A percentile compares a stretch with the other conserved stretches of the same genome.
These are phyloP conservation scores for Lasiodiplodia citricola DNA, from an alignment of 2,329 filamentous ascomycete genomes.

Conservation along the genomic window DNA sequence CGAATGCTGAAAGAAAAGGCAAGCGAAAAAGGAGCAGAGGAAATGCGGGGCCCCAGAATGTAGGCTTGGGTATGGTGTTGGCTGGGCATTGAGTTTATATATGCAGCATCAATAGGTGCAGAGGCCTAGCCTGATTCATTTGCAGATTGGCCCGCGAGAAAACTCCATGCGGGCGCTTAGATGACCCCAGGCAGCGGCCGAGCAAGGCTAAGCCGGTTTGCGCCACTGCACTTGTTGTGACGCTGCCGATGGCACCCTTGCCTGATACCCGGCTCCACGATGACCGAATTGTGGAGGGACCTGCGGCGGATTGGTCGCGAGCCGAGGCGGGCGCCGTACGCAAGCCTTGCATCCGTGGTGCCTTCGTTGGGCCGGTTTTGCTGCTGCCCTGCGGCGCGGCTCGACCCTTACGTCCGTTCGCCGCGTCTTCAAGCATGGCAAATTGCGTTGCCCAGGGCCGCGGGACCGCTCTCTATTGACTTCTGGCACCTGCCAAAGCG, in stretches of 20 bases:
- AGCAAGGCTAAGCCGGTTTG: slow-evolving; percentile 2
- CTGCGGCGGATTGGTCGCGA: not conserved
- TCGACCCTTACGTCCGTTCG: slow-evolving; percentile 5
- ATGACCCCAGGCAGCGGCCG: slow-evolving; percentile 5
- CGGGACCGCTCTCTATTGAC: not conserved
- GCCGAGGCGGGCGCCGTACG: not conserved
- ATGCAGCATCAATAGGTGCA: not conserved
- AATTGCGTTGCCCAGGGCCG: too few relatives aligned
- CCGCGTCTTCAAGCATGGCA: not conserved
- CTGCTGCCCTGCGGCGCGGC: not conserved
- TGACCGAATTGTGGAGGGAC: slow-evolving; percentile 10
- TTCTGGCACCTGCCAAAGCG: not conserved
- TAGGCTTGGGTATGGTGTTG: not conserved
- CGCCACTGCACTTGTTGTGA: not conserved
- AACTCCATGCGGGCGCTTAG: slow-evolving; percentile 12
- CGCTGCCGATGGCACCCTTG: slow-evolving; percentile 20
- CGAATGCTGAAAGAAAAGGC: not conserved
- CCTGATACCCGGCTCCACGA: slow-evolving; percentile 17
- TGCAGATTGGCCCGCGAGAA: slow-evolving; percentile 9
- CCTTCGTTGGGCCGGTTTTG: not conserved
- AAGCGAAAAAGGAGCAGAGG: not conserved
- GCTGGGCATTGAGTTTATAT: slow-evolving; percentile 12
- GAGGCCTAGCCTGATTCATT: slow-evolving; percentile 13
- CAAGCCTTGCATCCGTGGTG: not conserved
- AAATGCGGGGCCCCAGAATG: slow-evolving; percentile 2